Conservation (phyloP, 208 protist species). For the Trypanosoma cruzi region DNA sequence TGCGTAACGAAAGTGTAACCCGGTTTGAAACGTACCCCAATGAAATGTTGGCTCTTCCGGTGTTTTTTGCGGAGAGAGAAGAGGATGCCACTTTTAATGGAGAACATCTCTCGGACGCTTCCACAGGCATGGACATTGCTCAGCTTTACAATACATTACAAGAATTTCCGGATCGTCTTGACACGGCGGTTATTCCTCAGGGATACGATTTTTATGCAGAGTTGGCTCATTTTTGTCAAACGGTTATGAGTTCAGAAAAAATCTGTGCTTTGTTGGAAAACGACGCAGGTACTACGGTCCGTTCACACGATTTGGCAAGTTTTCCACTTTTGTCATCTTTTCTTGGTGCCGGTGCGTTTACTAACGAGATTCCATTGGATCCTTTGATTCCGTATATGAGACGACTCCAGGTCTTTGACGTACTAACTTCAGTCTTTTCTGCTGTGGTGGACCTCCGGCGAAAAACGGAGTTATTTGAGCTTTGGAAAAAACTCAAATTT, state of each 20-base stretch:
- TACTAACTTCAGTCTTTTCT: constrained; percentile 67
- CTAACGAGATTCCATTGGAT: constrained; percentile 51
- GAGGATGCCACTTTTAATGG: constrained; percentile 59
- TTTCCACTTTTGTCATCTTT: constrained; percentile 56
- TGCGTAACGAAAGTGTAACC: constrained; percentile 45
- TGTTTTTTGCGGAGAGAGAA: constrained; percentile 57
- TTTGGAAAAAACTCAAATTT: constrained; percentile 79
- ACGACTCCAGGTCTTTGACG: constrained; percentile 73
- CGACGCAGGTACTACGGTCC: constrained; percentile 27
- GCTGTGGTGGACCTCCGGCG: constrained; percentile 78
- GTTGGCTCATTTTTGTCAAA: constrained; percentile 74
- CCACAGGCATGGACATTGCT: constrained; percentile 37
- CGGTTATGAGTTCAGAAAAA: constrained; percentile 28
- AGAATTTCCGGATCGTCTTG: constrained; percentile 24
- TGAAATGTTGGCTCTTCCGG: constrained; percentile 52
- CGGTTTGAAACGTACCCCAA: constrained; percentile 56
- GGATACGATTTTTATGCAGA: constrained; percentile 84
- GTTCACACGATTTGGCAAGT: constrained; percentile 65
- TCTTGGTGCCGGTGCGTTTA: constrained; percentile 55
- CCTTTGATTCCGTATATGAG: constrained; percentile 68
- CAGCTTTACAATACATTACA: constrained; percentile 62
- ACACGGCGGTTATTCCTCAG: constrained; percentile 35
- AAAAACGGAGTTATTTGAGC: constrained; percentile 77
- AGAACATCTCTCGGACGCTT: constrained; percentile 39
- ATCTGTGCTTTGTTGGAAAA: constrained; percentile 1